These are phyloP conservation scores for Hortaea sp. DNA, from an alignment of 2,329 filamentous ascomycete species.

Conservation along the genomic window DNA sequence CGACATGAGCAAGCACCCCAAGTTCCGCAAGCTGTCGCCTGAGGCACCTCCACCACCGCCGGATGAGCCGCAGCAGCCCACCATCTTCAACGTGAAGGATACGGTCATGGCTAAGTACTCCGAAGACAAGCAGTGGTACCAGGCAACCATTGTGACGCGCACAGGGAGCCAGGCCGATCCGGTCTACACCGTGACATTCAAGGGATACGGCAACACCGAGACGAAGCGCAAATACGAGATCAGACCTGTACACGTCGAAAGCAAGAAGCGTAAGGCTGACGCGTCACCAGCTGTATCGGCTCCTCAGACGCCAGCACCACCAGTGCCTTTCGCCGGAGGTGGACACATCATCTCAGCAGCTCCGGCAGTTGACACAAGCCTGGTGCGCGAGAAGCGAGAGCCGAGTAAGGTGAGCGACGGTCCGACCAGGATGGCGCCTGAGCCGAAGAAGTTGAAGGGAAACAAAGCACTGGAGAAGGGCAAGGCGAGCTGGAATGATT, in stretches of 20 bases:
- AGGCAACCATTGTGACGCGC: constrained; percentile 84
- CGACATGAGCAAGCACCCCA: constrained; percentile 55
- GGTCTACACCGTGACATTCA: constrained; percentile 92
- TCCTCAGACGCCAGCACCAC: constrained; percentile 28
- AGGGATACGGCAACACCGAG: constrained; percentile 73
- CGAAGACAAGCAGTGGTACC: constrained; percentile 83
- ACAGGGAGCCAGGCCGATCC: constrained; percentile 85
- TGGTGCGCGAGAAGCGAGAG: constrained; percentile 52
- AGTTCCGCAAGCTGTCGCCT: constrained; percentile 41
- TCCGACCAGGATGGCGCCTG: constrained; percentile 31
- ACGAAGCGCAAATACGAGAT: constrained; percentile 73
- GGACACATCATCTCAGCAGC: constrained; percentile 55
- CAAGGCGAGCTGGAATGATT: constrained; percentile 93
- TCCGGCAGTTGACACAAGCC: constrained; percentile 56
- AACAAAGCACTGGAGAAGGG: constrained; percentile 83
- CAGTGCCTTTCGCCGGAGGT: constrained; percentile 26
- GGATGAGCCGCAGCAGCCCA: constrained; percentile 26
- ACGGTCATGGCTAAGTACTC: constrained; percentile 86
- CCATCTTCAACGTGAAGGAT: constrained; percentile 76
- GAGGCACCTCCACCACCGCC: constrained; percentile 23
- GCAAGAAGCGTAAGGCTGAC: constrained; percentile 68
- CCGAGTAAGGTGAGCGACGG: constrained; percentile 53
- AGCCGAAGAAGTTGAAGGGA: constrained; percentile 73
- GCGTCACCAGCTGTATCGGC: constrained; percentile 45
- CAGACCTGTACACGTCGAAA: constrained; percentile 51